Evolutionary conservation across 2,329 filamentous ascomycete genomes (phyloP), one percentile per base, ranked within the genome.

Genomic region (Diplodia mutila): DNA sequence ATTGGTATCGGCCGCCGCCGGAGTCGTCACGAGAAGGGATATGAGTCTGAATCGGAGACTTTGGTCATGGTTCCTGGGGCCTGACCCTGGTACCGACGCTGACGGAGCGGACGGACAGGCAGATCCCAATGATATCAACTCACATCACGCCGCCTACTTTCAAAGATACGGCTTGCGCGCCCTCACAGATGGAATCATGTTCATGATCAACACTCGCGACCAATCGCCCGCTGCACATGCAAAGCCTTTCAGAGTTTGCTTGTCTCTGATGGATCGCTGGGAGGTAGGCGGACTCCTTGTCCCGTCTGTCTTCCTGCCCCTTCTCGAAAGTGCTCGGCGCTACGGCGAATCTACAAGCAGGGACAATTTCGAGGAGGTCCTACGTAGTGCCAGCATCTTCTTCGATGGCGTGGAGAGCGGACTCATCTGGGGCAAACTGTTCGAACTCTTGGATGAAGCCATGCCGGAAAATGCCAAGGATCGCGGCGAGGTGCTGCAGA

Each of bases 221-320:
- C 29, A 61, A 27, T 83, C 83, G 66, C 86, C 91, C 0, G 78
- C 85, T 0, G 92, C 96, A 74, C 86, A 89, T 76, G 92, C 93
- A 23, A 89, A 89, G 48, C 94, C 95, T 0, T 97, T 97, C 75
- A 89, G 94, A 67, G 92, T 98, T 70, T 96, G 93, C 74, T 85
- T 98, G 2, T 97, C 96, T 18, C 83, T 99, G 64, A 98, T 99
- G 95, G 95, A 99, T 79, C 89, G 94, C 68, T 98, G 93, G 94
- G 95, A 99, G 77, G 94, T 99, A 71, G 95, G 95, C 34, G 93
- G 93, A 1, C 84, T 94, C 21, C 89, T 99, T 55, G 90, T 98
- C 1, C 92, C 94, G 0, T 90, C 93, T 69, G 87, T 98, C 16
- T 98, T 99, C 75, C 83, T 97, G 16, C 91, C 94, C 3, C 89